Evolutionary conservation across 2,329 filamentous ascomycete genomes (phyloP).

Genomic region (Neonectria ditissima): DNA sequence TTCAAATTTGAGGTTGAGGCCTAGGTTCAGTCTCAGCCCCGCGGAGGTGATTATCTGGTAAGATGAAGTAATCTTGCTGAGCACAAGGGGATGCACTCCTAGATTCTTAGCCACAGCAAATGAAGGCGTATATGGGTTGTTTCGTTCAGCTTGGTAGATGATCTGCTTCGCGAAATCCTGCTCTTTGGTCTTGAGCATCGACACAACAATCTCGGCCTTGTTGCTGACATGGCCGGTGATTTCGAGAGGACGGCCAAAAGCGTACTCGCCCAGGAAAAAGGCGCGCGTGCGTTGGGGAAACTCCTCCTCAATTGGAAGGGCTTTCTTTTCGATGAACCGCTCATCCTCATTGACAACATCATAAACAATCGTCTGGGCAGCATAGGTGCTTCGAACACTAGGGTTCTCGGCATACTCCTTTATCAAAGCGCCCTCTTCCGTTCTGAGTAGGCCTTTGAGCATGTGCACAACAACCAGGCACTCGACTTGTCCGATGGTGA

Average conservation of each 20-base stretch:
- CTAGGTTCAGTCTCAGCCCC: constrained; percentile 87
- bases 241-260: constrained; percentile 90
- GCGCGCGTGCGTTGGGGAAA: constrained; percentile 85
- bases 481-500: constrained; percentile 87
- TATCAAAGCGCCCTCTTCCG: constrained; percentile 87
- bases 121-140: constrained; percentile 84
- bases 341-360: constrained; percentile 90
- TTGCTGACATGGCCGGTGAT: constrained; percentile 79
- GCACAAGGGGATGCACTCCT: constrained; percentile 83
- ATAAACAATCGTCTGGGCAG: constrained; percentile 91
- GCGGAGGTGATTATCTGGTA: constrained; percentile 85
- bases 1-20: constrained; percentile 97
- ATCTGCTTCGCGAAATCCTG: constrained; percentile 83
- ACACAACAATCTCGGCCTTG: constrained; percentile 84
- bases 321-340: constrained; percentile 89
- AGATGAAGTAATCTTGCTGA: constrained; percentile 96
- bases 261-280: constrained; percentile 95
- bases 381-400: constrained; percentile 89
- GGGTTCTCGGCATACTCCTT: constrained; percentile 93
- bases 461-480: constrained; percentile 93
- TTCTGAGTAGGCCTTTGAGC: constrained; percentile 90
- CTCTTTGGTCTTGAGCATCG: constrained; percentile 77
- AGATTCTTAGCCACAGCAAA: constrained; percentile 89
- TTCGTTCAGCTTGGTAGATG: constrained; percentile 75
- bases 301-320: constrained; percentile 90